These are phyloP conservation scores for Epichloe typhina DNA, from an alignment of 2,329 filamentous ascomycete species.

Conservation along the genomic window DNA sequence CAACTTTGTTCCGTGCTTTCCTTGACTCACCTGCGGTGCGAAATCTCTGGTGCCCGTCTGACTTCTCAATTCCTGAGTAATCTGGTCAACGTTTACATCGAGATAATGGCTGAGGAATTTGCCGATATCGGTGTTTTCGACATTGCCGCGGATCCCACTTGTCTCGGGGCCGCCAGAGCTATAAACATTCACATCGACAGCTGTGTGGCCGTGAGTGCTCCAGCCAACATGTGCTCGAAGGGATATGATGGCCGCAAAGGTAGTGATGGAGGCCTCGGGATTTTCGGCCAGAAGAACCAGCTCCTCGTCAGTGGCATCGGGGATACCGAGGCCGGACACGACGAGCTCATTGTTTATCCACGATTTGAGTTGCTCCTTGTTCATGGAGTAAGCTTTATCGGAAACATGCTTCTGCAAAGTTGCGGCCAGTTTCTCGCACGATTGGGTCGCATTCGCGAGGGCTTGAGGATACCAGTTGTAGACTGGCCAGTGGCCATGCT, in stretches of 20 bases:
- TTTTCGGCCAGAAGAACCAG: constrained; percentile 49
- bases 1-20: background rate
- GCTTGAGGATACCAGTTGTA: constrained; percentile 72
- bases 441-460: constrained; percentile 64
- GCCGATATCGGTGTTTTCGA: constrained; percentile 91
- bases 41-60: constrained; percentile 24
- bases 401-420: constrained; percentile 49
- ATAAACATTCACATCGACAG: constrained; percentile 94
- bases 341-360: constrained; percentile 62
- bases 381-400: constrained; percentile 17
- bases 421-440: constrained; percentile 55
- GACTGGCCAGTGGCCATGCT: constrained; percentile 37
- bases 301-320: constrained; percentile 59
- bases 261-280: constrained; percentile 37
- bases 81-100: constrained; percentile 59
- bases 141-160: constrained; percentile 61
- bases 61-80: constrained; percentile 62
- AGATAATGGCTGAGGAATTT: constrained; percentile 70
- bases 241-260: constrained; percentile 73
- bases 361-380: constrained; percentile 31
- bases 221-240: constrained; percentile 82
- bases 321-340: constrained; percentile 59
- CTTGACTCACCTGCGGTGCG: background rate
- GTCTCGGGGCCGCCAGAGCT: constrained; percentile 56
- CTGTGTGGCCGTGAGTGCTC: constrained; percentile 87